Conservation (phyloP, 768 basidiomycete species). For the Filobasidium wieringae region DNA sequence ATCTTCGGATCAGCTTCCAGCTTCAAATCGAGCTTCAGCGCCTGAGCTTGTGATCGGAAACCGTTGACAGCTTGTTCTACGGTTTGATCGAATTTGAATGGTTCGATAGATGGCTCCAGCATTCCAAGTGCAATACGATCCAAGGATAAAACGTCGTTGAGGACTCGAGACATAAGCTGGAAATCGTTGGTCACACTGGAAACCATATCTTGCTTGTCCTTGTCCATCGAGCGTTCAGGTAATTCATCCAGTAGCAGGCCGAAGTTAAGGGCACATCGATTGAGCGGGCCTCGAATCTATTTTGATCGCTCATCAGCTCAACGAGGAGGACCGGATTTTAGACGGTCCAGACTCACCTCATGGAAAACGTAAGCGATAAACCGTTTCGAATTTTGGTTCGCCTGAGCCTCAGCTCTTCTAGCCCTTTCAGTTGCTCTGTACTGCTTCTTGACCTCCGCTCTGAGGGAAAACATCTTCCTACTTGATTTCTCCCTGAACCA, state of each 20-base stretch:
- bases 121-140: constrained; percentile 24
- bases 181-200: neutral
- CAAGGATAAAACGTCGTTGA: constrained; percentile 41
- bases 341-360: constrained; percentile 28
- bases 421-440: constrained; percentile 58
- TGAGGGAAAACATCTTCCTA: constrained; percentile 55
- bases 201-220: neutral
- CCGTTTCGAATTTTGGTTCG: constrained; percentile 68
- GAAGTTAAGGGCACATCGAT: neutral
- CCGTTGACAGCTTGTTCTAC: constrained; percentile 41
- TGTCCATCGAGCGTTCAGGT: too few species aligned
- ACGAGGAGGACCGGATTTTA: neutral
- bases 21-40: constrained; percentile 48
- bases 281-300: neutral
- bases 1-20: constrained; percentile 51
- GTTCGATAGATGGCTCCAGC: constrained; percentile 23
- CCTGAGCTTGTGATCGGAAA: constrained; percentile 33
- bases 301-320: neutral
- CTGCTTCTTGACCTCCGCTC: constrained; percentile 64
- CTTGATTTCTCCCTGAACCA: constrained; percentile 45
- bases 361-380: constrained; percentile 40
- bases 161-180: constrained; percentile 30
- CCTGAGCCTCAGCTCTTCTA: constrained; percentile 60
- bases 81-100: constrained; percentile 44
- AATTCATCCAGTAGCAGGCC: neutral